A percentile compares a stretch with the other conserved stretches of the same genome.
Evolutionary conservation across 345 rosid genomes (phyloP).

Genomic region (Hirschfeldia incana): DNA sequence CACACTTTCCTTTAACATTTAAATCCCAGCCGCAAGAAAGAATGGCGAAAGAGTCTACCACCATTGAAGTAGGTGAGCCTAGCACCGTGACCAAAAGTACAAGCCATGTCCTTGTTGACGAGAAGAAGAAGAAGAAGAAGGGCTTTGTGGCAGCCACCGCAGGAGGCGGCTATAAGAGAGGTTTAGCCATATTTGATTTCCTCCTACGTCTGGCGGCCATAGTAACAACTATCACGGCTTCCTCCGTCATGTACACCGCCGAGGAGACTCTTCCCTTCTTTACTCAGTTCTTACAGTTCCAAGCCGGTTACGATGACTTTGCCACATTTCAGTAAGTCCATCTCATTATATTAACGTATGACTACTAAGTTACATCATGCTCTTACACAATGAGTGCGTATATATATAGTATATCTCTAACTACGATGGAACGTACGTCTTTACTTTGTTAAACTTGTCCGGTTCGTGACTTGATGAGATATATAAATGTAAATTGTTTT

Average conservation of each 20-base stretch:
- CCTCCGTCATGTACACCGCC: conserved; percentile 65
- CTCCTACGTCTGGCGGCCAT: conserved; percentile 64
- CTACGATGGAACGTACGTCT: not conserved
- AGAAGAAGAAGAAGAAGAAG: conserved; percentile 28
- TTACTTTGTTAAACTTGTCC: not conserved
- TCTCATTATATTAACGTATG: not conserved
- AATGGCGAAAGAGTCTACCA: conserved; percentile 37
- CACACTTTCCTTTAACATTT: not conserved
- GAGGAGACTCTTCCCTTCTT: conserved; percentile 81
- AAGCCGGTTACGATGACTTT: conserved; percentile 79
- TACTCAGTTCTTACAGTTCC: conserved; percentile 84
- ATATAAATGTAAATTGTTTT: not conserved
- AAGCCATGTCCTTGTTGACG: conserved; percentile 19
- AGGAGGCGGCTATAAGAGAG: conserved; percentile 50
- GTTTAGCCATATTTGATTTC: conserved; percentile 70
- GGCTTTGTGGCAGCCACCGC: not conserved
- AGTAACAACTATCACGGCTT: conserved; percentile 50
- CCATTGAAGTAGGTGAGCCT: conserved; percentile 38
- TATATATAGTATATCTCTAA: not conserved
- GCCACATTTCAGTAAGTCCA: conserved; percentile 59
- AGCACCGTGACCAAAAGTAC: conserved; percentile 32
- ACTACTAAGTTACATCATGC: not conserved
- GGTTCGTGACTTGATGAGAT: not conserved
- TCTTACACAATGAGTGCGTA: not conserved
- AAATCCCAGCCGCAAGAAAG: conserved; percentile 12